phyloP scores from a whole-genome alignment of 2,329 filamentous ascomycete genomes.

The Aspergillus clavatus region DNA sequence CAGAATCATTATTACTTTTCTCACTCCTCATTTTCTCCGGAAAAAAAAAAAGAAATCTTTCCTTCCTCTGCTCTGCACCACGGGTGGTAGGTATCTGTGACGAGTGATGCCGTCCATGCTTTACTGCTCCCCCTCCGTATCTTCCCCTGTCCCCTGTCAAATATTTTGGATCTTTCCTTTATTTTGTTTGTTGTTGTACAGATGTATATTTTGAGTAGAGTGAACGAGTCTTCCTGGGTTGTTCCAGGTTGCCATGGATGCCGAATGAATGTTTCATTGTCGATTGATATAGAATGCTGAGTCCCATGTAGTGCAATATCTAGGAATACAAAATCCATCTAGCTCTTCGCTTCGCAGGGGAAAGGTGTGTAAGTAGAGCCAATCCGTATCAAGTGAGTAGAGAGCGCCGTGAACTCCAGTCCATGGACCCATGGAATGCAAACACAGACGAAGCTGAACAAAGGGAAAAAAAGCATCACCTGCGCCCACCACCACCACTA shows the following conservation, averaged over 20 bases:
- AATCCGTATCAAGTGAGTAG: neutral
- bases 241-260: neutral
- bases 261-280: constrained; percentile 3
- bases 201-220: constrained; percentile 22
- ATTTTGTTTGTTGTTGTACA: constrained; percentile 14
- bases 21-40: constrained; percentile 6
- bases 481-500: neutral
- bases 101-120: constrained; percentile 16
- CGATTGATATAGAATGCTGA: too few relatives aligned
- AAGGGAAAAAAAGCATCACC: neutral
- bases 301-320: too few relatives aligned
- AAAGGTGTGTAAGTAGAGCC: neutral
- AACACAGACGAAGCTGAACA: neutral
- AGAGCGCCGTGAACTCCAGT: neutral
- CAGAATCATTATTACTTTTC: constrained; percentile 16
- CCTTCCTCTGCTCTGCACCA: constrained; percentile 12
- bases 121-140: constrained; percentile 9
- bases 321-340: too few relatives aligned
- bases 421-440: neutral
- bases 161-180: constrained; percentile 2
- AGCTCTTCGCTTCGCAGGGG: neutral
- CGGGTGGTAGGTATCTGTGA: constrained; percentile 22
- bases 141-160: constrained; percentile 2
- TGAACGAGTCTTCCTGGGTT: constrained; percentile 2
- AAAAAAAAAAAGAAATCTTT: constrained; percentile 3